Conservation (phyloP, 352 stramenopile genomes). For the Phytophthora sp. region DNA sequence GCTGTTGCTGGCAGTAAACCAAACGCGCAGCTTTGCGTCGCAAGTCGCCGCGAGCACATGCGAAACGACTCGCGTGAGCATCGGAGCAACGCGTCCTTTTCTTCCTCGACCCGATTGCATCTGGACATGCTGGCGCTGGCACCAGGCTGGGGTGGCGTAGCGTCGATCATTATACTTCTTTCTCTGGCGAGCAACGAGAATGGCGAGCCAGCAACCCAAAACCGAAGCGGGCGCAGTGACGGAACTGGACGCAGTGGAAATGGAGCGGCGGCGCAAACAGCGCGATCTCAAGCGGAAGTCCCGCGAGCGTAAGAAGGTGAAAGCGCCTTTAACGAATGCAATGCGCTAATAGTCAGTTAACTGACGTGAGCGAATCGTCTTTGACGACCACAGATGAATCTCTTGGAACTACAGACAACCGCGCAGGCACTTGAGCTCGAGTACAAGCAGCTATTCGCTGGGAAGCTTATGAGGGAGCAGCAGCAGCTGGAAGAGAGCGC, state of each 20-base stretch:
- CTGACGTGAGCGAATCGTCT: neutral
- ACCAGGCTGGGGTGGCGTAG: conserved; percentile 23
- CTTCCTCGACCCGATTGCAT: conserved; percentile 34
- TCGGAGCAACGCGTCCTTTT: conserved; percentile 40
- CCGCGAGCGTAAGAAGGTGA: conserved; percentile 51
- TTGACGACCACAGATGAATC: conserved; percentile 31
- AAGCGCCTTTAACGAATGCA: neutral
- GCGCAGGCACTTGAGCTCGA: conserved; percentile 44
- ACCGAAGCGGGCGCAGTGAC: conserved; percentile 5
- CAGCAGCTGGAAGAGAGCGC: conserved; percentile 19
- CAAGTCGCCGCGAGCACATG: conserved; percentile 34
- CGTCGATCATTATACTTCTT: conserved; percentile 39
- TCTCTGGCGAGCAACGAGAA: conserved; percentile 24
- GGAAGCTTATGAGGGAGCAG: conserved; percentile 35
- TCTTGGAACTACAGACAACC: conserved; percentile 46
- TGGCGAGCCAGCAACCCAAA: conserved; percentile 35
- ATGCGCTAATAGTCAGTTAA: neutral
- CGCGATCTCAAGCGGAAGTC: conserved; percentile 56
- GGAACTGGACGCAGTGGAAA: conserved; percentile 33
- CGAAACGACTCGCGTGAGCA: conserved; percentile 31
- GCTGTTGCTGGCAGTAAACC: conserved; percentile 38
- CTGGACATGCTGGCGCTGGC: conserved; percentile 38
- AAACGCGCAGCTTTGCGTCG: conserved; percentile 21
- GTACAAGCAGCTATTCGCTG: conserved; percentile 47
- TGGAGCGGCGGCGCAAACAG: conserved; percentile 50